Percentiles rank a stretch among this genome's conserved stretches.
Evolutionary conservation across 495 filamentous ascomycete genomes (phyloP).

Genomic region (Penicillium robsamsonii): DNA sequence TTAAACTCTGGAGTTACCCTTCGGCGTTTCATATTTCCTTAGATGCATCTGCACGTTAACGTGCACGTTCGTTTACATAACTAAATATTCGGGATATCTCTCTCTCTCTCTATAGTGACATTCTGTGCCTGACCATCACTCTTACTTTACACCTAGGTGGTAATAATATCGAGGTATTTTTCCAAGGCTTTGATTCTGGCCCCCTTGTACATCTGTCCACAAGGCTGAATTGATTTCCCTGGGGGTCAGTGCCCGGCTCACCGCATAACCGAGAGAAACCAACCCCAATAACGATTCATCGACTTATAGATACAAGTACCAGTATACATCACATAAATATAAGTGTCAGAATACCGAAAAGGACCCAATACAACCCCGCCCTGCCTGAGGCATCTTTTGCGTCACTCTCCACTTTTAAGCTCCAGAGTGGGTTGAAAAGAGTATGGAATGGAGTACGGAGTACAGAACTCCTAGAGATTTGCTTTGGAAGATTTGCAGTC

Average conservation of each 20-base stretch:
- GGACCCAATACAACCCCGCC: slow-evolving; percentile 4
- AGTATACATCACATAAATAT: background rate
- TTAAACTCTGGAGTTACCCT: slow-evolving; percentile 1
- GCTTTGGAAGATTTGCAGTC: background rate
- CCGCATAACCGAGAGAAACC: background rate
- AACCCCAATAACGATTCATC: too few relatives aligned
- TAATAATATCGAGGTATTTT: background rate
- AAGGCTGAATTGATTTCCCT: slow-evolving; percentile 5
- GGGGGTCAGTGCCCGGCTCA: slow-evolving; percentile 8
- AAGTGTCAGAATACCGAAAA: background rate
- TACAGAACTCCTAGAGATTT: slow-evolving; percentile 7
- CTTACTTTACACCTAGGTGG: background rate
- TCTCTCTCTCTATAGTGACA: background rate
- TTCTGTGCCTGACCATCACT: background rate
- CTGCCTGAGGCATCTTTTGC: slow-evolving; percentile 24
- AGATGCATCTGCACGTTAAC: background rate
- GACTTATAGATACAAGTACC: too few relatives aligned
- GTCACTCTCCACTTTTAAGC: slow-evolving; percentile 30
- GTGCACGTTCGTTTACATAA: background rate
- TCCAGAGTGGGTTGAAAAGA: slow-evolving; percentile 18
- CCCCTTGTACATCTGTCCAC: background rate
- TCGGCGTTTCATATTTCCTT: background rate
- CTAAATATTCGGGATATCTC: background rate
- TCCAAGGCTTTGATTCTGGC: background rate
- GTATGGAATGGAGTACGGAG: slow-evolving; percentile 4